phyloP scores from a whole-genome alignment of 2,329 filamentous ascomycete species.

The Tolypocladium amazonense region DNA sequence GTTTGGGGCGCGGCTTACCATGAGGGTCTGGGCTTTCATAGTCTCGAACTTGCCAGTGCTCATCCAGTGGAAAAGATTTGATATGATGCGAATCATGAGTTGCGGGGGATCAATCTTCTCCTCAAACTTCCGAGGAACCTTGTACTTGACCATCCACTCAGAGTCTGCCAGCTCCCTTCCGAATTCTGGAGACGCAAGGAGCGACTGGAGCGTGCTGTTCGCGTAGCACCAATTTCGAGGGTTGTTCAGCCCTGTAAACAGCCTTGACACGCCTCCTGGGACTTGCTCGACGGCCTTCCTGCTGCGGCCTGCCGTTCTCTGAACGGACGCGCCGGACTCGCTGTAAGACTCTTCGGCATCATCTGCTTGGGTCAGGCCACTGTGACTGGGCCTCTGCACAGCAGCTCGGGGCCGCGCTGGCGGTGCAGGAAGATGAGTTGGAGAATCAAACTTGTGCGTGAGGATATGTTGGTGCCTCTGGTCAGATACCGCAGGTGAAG shows the following conservation, averaged over 20 bases:
- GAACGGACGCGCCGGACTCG: slow-evolving; percentile 25
- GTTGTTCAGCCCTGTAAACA: slow-evolving; percentile 60
- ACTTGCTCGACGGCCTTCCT: slow-evolving; percentile 28
- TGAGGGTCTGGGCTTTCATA: slow-evolving; percentile 45
- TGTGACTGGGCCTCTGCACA: slow-evolving; percentile 64
- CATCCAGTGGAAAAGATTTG: slow-evolving; percentile 49
- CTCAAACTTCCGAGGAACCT: slow-evolving; percentile 55
- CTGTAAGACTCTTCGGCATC: slow-evolving; percentile 23
- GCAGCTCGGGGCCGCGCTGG: slow-evolving; percentile 59
- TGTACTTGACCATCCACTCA: slow-evolving; percentile 52
- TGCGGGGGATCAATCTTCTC: slow-evolving; percentile 43
- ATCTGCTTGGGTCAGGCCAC: slow-evolving; percentile 47
- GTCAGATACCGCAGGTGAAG: slow-evolving; percentile 21
- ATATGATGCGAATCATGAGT: slow-evolving; percentile 48
- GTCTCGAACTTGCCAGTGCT: slow-evolving; percentile 34
- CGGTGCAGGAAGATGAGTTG: slow-evolving; percentile 41
- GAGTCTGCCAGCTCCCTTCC: slow-evolving; percentile 49
- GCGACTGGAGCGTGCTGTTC: slow-evolving; percentile 78
- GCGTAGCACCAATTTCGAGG: slow-evolving; percentile 82
- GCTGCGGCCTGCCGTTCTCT: slow-evolving; percentile 25
- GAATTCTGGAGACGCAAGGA: slow-evolving; percentile 65
- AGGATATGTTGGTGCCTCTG: slow-evolving; percentile 16
- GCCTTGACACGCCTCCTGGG: slow-evolving; percentile 21
- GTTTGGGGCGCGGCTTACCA: slow-evolving; percentile 31
- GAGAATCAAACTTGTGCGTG: slow-evolving; percentile 25